Evolutionary conservation across 306 rosid species (phyloP).

Genomic region (Echinosophora koreensis): DNA sequence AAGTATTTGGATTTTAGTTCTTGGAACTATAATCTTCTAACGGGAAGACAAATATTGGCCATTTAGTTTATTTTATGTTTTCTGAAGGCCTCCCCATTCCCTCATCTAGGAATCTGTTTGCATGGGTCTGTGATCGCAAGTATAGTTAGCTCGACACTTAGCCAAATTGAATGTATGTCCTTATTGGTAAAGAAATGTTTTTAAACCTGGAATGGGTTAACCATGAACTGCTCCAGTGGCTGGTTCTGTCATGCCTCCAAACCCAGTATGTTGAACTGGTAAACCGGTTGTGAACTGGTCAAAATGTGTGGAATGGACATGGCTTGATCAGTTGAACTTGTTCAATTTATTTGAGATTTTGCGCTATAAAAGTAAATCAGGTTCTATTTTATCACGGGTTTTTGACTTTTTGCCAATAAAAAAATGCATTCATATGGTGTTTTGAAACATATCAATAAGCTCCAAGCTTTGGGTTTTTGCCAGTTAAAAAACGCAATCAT

Average conservation of each 20-base stretch:
- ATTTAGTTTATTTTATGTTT: slow-evolving; percentile 18
- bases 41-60: background rate
- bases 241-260: background rate
- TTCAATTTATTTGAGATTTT: slow-evolving; percentile 13
- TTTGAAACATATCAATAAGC: no score
- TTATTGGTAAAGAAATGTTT: background rate
- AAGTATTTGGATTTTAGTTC: slow-evolving; percentile 22
- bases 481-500: no score
- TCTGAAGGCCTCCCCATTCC: slow-evolving; percentile 18
- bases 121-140: background rate
- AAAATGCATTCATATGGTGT: no score
- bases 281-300: background rate
- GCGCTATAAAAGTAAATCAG: background rate
- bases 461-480: no score
- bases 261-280: background rate
- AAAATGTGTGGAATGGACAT: background rate
- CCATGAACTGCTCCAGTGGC: slow-evolving; percentile 12
- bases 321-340: slow-evolving; percentile 7
- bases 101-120: slow-evolving; percentile 29
- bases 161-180: slow-evolving; percentile 10
- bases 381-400: no score
- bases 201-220: slow-evolving; percentile 15
- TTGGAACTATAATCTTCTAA: slow-evolving; percentile 14
- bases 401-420: no score
- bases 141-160: slow-evolving; percentile 16